Evolutionary conservation across 2,329 filamentous ascomycete genomes (phyloP).

Genomic region (Penicillium sp.): DNA sequence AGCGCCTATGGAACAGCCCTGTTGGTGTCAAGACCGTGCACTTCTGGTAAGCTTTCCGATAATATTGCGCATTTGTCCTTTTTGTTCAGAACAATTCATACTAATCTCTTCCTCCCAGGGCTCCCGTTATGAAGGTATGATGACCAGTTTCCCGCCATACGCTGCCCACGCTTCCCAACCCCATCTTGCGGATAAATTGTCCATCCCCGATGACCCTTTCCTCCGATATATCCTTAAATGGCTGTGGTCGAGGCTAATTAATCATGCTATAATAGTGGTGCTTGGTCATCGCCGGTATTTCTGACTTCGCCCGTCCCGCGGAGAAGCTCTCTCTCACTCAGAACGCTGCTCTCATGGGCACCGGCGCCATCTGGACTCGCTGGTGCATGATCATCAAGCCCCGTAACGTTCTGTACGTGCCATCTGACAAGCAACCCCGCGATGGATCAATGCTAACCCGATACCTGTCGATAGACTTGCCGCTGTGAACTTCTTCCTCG

Average conservation of each 20-base stretch:
- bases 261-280: constrained; percentile 61
- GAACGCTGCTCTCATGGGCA: constrained; percentile 84
- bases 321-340: constrained; percentile 91
- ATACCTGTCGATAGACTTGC: constrained; percentile 60
- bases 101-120: constrained; percentile 53
- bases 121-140: constrained; percentile 81
- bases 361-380: constrained; percentile 93
- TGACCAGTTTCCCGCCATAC: constrained; percentile 10
- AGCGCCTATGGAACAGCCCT: constrained; percentile 78
- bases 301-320: constrained; percentile 85
- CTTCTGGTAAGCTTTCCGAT: constrained; percentile 68
- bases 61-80: neutral
- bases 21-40: constrained; percentile 89
- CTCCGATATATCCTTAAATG: too few species aligned
- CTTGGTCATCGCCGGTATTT: constrained; percentile 84
- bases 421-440: neutral
- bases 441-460: constrained; percentile 11
- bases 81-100: neutral
- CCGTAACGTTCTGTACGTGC: constrained; percentile 75
- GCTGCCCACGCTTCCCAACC: neutral
- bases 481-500: constrained; percentile 97
- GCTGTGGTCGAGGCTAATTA: constrained; percentile 5
- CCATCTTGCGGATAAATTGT: neutral
- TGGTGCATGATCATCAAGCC: constrained; percentile 98
- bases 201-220: neutral